Evolutionary conservation across 2,329 filamentous ascomycete genomes (phyloP).

Genomic region (Epichloe brachyelytri): DNA sequence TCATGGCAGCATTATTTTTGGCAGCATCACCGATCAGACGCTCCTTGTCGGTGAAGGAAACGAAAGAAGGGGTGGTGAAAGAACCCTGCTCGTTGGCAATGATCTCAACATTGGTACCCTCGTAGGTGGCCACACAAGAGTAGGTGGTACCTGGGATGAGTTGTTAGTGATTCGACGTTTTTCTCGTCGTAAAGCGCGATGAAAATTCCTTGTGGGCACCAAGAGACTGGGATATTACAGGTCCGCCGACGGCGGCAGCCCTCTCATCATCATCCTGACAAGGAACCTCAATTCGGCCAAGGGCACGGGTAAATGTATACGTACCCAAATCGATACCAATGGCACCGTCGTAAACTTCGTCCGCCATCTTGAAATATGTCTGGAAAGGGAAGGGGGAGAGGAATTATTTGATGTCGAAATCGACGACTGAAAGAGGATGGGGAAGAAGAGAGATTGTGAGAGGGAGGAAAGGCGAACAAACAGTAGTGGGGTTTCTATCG

Average conservation of each 20-base stretch:
- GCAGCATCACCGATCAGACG: constrained; percentile 98
- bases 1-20: constrained; percentile 99
- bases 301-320: constrained; percentile 20
- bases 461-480: constrained; percentile 11
- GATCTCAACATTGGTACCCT: constrained; percentile 99
- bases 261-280: background rate
- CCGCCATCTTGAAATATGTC: constrained; percentile 58
- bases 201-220: background rate
- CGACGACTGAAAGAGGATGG: constrained; percentile 12
- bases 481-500: constrained; percentile 22
- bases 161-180: background rate
- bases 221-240: background rate
- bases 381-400: constrained; percentile 13
- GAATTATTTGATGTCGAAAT: constrained; percentile 6
- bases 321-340: constrained; percentile 99
- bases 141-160: constrained; percentile 76
- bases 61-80: constrained; percentile 98
- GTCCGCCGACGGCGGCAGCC: background rate
- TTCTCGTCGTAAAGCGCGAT: background rate
- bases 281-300: background rate
- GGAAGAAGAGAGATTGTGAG: constrained; percentile 12
- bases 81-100: constrained; percentile 99
- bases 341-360: constrained; percentile 99
- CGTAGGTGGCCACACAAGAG: constrained; percentile 98
- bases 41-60: constrained; percentile 97